Conservation (phyloP, 768 basidiomycete species). For the Pleurotus giganteus region DNA sequence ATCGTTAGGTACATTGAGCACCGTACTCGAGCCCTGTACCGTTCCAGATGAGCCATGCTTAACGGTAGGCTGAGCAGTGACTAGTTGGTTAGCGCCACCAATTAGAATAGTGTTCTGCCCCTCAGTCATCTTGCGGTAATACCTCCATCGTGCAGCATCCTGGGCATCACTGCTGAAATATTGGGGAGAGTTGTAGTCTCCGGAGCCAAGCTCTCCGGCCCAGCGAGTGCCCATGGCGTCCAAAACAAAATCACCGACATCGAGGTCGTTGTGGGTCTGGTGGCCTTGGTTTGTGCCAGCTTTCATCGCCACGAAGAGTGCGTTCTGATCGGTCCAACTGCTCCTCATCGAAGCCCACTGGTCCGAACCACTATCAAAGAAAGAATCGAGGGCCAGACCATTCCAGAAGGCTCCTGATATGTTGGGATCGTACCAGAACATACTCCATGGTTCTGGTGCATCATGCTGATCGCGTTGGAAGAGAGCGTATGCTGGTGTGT, state of each 20-base stretch:
- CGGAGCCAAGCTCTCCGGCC: conserved; percentile 93
- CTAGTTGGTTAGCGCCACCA: conserved; percentile 75
- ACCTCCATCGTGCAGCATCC: conserved; percentile 73
- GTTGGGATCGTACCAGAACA: conserved; percentile 91
- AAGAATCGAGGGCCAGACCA: conserved; percentile 73
- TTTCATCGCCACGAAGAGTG: conserved; percentile 86
- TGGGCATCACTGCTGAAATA: conserved; percentile 83
- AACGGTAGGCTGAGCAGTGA: conserved; percentile 61
- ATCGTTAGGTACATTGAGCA: conserved; percentile 52
- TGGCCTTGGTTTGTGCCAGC: conserved; percentile 77
- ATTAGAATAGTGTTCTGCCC: conserved; percentile 95
- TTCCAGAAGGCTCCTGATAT: conserved; percentile 92
- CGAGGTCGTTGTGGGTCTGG: conserved; percentile 95
- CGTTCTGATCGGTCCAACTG: conserved; percentile 87
- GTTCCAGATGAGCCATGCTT: conserved; percentile 52
- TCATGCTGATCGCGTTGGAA: conserved; percentile 91
- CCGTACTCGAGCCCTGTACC: conserved; percentile 83
- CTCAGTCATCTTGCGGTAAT: conserved; percentile 96
- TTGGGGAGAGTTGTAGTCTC: conserved; percentile 65
- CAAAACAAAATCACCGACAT: conserved; percentile 92
- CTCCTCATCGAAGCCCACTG: conserved; percentile 93
- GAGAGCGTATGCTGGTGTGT: conserved; percentile 72
- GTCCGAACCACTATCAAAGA: conserved; percentile 69
- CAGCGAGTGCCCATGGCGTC: conserved; percentile 93
- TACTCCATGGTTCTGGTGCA: conserved; percentile 79